Percentiles rank a stretch among this genome's conserved stretches.
These are phyloP conservation scores for Pythium coloratum DNA, from an alignment of 352 stramenopile genomes.

Conservation along the genomic window DNA sequence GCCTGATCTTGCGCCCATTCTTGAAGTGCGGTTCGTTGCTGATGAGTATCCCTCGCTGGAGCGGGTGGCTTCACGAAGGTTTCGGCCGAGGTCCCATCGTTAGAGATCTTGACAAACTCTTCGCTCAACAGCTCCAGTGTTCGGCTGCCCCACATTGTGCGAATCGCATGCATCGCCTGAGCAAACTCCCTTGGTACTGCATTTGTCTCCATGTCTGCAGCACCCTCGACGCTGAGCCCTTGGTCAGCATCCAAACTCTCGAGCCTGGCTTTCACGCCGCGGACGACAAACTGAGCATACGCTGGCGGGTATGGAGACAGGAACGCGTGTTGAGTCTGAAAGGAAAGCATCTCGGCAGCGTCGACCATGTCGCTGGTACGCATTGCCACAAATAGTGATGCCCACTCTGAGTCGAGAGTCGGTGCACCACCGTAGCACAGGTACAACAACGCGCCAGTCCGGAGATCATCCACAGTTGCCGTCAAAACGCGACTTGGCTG, in stretches of 20 bases:
- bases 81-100: background rate
- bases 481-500: background rate
- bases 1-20: slow-evolving; percentile 4
- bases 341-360: slow-evolving; percentile 35
- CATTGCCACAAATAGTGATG: slow-evolving; percentile 36
- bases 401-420: slow-evolving; percentile 49
- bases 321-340: slow-evolving; percentile 38
- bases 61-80: background rate
- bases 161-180: background rate
- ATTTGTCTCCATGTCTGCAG: background rate
- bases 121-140: background rate
- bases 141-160: background rate
- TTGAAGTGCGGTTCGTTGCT: background rate
- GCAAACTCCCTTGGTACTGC: slow-evolving; percentile 10
- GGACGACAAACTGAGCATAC: slow-evolving; percentile 55
- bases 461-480: slow-evolving; percentile 42
- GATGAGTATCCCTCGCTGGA: background rate
- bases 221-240: background rate
- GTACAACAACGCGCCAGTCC: slow-evolving; percentile 51
- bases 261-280: slow-evolving; percentile 32
- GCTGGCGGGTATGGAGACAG: slow-evolving; percentile 41
- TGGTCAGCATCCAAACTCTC: background rate
- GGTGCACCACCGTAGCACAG: slow-evolving; percentile 60
- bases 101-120: background rate
- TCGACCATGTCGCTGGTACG: slow-evolving; percentile 44